Evolutionary conservation across 2,329 filamentous ascomycete genomes (phyloP).

Genomic region (Coniochaeta pulveracea): DNA sequence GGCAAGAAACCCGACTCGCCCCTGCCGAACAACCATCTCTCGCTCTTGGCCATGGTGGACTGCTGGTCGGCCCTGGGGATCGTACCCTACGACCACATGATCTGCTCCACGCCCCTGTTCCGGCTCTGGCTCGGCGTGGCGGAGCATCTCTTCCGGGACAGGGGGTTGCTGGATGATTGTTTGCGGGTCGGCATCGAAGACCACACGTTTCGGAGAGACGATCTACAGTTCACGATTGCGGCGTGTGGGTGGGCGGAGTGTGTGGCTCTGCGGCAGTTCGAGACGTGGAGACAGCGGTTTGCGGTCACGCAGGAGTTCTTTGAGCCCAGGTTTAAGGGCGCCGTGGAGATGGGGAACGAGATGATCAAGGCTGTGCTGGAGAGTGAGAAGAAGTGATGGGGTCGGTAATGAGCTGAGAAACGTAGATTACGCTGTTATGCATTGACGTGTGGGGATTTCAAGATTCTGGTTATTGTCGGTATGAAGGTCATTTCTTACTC

Average conservation of each 20-base stretch:
- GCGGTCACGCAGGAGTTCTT: conserved; percentile 87
- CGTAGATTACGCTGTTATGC: not conserved
- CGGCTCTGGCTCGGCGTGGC: conserved; percentile 95
- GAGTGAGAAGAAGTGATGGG: conserved; percentile 47
- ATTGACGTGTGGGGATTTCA: no score
- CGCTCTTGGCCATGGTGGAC: conserved; percentile 91
- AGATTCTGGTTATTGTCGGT: no score
- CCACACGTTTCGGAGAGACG: conserved; percentile 85
- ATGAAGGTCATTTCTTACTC: no score
- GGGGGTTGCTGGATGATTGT: conserved; percentile 68
- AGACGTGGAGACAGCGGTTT: conserved; percentile 86
- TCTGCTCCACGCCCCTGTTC: conserved; percentile 95
- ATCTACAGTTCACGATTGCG: conserved; percentile 95
- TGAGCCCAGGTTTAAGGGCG: conserved; percentile 77
- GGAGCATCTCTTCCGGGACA: conserved; percentile 85
- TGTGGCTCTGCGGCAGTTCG: conserved; percentile 82
- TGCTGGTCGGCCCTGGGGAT: conserved; percentile 94
- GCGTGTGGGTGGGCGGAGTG: conserved; percentile 93
- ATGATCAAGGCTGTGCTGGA: conserved; percentile 96
- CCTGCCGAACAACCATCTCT: conserved; percentile 90
- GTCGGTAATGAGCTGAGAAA: not conserved
- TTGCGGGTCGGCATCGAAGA: conserved; percentile 81
- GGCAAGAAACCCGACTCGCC: conserved; percentile 42
- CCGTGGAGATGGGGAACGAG: conserved; percentile 78
- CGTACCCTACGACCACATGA: conserved; percentile 98